phyloP scores from a whole-genome alignment of 208 protist genomes.

The Acanthamoeba sp. region DNA sequence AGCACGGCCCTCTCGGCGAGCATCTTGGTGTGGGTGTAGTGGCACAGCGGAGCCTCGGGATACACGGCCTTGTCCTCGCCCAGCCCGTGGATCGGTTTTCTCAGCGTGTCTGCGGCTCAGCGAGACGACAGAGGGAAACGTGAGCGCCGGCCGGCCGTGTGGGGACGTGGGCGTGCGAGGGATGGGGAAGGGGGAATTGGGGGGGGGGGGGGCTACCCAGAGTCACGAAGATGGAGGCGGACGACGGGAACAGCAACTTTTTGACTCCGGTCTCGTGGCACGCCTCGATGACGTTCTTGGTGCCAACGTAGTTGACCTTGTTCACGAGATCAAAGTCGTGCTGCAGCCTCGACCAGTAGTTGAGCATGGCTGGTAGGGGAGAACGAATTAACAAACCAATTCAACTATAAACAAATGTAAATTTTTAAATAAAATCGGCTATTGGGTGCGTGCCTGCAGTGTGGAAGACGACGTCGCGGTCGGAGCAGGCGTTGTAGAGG shows the following conservation, averaged over 20 bases:
- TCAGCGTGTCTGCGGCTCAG: background rate
- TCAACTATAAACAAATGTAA: too few species aligned
- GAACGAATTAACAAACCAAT: background rate
- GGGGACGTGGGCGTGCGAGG: too few species aligned
- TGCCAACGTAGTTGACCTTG: background rate
- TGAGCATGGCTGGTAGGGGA: background rate
- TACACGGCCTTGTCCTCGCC: background rate
- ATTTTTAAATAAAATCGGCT: too few species aligned
- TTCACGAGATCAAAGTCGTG: background rate
- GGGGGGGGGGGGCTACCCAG: background rate
- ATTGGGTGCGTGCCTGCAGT: background rate
- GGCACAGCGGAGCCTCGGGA: background rate
- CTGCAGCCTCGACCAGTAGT: conserved; percentile 31
- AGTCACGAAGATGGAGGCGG: background rate
- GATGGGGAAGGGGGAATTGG: background rate
- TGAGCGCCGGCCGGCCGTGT: too few species aligned
- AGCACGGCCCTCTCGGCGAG: conserved; percentile 20
- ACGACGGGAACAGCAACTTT: conserved; percentile 1
- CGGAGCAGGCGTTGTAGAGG: background rate
- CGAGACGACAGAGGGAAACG: too few species aligned
- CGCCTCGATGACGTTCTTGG: conserved; percentile 32
- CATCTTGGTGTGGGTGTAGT: conserved; percentile 34
- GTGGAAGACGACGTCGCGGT: conserved; percentile 20
- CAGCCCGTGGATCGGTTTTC: background rate
- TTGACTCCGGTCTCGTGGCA: background rate